These are phyloP conservation scores for Fusarium sp. DNA, from an alignment of 2,329 filamentous ascomycete genomes.

Conservation along the genomic window DNA sequence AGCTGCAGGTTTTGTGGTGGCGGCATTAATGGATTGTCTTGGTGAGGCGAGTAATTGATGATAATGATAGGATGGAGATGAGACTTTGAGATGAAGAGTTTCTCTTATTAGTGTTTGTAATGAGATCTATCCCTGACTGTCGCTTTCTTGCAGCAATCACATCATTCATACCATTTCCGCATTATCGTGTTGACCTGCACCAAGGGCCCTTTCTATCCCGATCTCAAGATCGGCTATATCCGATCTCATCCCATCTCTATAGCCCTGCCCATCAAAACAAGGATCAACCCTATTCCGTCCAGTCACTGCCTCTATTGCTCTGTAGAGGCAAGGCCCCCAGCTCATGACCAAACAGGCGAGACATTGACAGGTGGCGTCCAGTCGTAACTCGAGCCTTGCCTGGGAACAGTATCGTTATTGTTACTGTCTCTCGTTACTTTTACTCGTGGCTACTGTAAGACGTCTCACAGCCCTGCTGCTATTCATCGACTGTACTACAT, in stretches of 20 bases:
- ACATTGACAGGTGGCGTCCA: slow-evolving; percentile 36
- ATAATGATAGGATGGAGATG: too few species aligned
- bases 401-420: slow-evolving; percentile 4
- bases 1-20: slow-evolving; percentile 28
- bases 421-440: slow-evolving; percentile 30
- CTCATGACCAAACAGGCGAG: slow-evolving; percentile 22
- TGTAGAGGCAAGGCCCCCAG: too few species aligned
- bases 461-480: slow-evolving; percentile 16
- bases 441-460: slow-evolving; percentile 28
- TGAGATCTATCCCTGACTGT: not conserved
- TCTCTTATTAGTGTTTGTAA: not conserved
- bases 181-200: not conserved
- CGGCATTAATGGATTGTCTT: not conserved
- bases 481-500: slow-evolving; percentile 12
- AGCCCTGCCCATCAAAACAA: not conserved
- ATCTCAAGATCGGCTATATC: slow-evolving; percentile 25
- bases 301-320: too few species aligned
- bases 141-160: not conserved
- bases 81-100: too few species aligned
- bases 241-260: slow-evolving; percentile 21
- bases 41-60: not conserved
- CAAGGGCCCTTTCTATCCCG: not conserved
- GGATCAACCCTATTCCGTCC: not conserved
- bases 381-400: slow-evolving; percentile 28
- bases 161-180: not conserved